phyloP scores from a whole-genome alignment of 1,284 basidiomycete genomes.

The Schizophyllum amplum region DNA sequence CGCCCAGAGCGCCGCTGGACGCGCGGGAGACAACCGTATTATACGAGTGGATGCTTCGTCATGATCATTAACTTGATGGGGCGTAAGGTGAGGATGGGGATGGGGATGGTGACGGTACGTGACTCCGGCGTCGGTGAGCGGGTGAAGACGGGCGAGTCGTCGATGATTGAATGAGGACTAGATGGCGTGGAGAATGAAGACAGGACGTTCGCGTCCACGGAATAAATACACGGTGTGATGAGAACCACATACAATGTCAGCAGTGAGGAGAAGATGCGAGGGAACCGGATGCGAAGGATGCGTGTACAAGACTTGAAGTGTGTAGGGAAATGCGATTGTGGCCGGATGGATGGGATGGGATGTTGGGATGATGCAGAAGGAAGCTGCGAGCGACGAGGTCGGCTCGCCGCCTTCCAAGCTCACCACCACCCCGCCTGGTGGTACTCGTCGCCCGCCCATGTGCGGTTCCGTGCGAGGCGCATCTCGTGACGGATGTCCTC shows the following conservation, averaged over 20 bases:
- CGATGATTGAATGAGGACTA: not conserved
- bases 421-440: slow-evolving; percentile 56
- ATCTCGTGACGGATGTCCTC: slow-evolving; percentile 17
- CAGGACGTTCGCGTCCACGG: not conserved
- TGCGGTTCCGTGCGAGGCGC: slow-evolving; percentile 47
- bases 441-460: slow-evolving; percentile 58
- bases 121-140: not conserved
- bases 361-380: not conserved
- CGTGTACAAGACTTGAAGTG: not conserved
- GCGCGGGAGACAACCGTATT: not conserved
- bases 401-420: not conserved
- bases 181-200: not conserved
- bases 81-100: not conserved
- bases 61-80: not conserved
- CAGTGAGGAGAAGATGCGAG: not conserved
- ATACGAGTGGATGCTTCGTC: not conserved
- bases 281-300: not conserved
- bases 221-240: not conserved
- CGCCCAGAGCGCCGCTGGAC: not conserved
- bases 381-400: not conserved
- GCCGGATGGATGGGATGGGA: not conserved
- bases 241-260: not conserved
- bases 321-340: not conserved
- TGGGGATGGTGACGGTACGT: not conserved
- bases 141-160: not conserved